Percentiles rank a stretch among this genome's conserved stretches.
These are phyloP conservation scores for Gonapodya prolifera DNA, from an alignment of 192 early-diverging fungal genomes.

Conservation along the genomic window DNA sequence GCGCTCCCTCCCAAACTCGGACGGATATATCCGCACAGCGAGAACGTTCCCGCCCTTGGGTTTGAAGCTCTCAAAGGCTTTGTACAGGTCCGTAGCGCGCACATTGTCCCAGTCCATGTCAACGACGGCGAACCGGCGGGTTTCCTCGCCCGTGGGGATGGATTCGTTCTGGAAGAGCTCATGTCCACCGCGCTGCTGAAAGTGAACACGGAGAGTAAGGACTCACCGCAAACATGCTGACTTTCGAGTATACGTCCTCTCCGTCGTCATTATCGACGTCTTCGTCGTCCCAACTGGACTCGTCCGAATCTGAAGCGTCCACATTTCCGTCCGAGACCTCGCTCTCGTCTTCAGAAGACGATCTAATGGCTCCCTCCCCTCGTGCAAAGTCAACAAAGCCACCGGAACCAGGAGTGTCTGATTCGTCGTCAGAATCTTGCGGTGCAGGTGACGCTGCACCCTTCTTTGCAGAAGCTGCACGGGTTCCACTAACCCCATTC, in stretches of 20 bases:
- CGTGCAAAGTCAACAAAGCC: conserved; percentile 5
- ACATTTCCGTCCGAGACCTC: conserved; percentile 18
- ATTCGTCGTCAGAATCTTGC: too few relatives aligned
- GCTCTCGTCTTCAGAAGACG: conserved; percentile 16
- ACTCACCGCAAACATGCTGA: too few relatives aligned
- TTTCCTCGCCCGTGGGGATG: conserved; percentile 43
- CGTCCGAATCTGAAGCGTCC: conserved; percentile 13
- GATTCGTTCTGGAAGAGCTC: conserved; percentile 4
- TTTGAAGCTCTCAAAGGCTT: conserved; percentile 75
- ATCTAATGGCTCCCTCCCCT: conserved; percentile 5
- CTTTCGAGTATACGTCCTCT: conserved; percentile 9
- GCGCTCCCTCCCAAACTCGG: conserved; percentile 76
- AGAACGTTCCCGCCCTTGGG: conserved; percentile 54
- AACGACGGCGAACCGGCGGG: conserved; percentile 68
- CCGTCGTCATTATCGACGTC: conserved; percentile 21
- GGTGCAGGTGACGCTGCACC: too few relatives aligned
- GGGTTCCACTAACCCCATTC: too few relatives aligned
- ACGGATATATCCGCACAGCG: conserved; percentile 74
- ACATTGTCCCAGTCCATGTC: conserved; percentile 96
- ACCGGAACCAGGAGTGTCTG: too few relatives aligned
- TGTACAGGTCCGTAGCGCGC: conserved; percentile 71
- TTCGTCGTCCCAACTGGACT: conserved; percentile 9
- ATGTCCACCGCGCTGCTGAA: too few relatives aligned
- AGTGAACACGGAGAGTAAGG: too few relatives aligned
- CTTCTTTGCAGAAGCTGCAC: too few relatives aligned